A percentile compares a stretch with the other conserved stretches of the same genome.
These are phyloP conservation scores for Bidens hawaiensis DNA, from an alignment of 140 eudicot genomes.

Conservation along the genomic window DNA sequence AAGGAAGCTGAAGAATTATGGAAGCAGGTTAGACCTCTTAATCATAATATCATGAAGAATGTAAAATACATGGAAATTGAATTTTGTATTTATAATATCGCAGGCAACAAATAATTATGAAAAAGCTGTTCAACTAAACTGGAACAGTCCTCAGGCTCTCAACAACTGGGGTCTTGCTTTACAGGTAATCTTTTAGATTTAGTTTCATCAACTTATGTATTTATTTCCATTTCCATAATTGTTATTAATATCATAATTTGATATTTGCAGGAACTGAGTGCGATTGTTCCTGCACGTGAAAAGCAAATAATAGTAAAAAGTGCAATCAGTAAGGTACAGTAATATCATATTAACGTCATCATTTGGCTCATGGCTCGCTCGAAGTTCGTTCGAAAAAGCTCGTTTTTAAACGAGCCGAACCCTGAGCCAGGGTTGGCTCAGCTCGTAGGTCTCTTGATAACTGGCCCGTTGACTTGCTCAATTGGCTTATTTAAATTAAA, in stretches of 20 bases:
- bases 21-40: conserved; percentile 38
- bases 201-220: conserved; percentile 9
- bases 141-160: conserved; percentile 99
- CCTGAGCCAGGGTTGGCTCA: no score
- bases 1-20: conserved; percentile 93
- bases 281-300: conserved; percentile 92
- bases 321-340: conserved; percentile 73
- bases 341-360: no score
- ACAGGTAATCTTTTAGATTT: conserved; percentile 57
- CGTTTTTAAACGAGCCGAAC: no score
- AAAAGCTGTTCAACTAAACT: conserved; percentile 79
- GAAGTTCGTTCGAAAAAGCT: no score
- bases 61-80: not conserved
- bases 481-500: not conserved
- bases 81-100: conserved; percentile 15
- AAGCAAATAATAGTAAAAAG: conserved; percentile 77
- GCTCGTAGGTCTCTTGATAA: no score
- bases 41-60: conserved; percentile 20
- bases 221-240: not conserved
- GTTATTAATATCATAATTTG: conserved; percentile 1
- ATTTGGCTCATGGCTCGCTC: no score
- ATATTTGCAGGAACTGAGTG: conserved; percentile 70
- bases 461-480: no score
- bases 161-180: conserved; percentile 99
- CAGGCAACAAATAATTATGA: conserved; percentile 95